These are phyloP conservation scores for Physcomitrellopsis africana DNA, from an alignment of 225 moss, liverwort and hornwort species.

Conservation along the genomic window DNA sequence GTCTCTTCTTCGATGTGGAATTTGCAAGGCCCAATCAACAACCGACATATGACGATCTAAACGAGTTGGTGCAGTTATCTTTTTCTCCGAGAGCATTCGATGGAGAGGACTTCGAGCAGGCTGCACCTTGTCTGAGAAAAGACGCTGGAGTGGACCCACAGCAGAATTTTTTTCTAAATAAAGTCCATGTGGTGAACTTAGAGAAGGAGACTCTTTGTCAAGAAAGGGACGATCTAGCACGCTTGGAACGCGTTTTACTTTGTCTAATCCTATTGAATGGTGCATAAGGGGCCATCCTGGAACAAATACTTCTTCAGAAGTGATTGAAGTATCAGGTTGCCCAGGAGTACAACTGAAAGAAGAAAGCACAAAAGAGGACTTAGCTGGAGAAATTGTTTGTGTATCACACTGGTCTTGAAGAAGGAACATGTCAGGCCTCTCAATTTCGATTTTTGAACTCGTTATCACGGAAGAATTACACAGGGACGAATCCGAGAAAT, in stretches of 20 bases:
- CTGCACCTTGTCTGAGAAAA: constrained; percentile 24
- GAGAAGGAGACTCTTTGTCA: background rate
- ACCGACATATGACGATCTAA: constrained; percentile 48
- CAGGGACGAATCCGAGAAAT: constrained; percentile 48
- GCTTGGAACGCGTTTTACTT: constrained; percentile 23
- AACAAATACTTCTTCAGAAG: constrained; percentile 6
- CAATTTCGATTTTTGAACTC: constrained; percentile 7
- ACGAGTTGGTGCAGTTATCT: background rate
- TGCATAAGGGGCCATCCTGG: constrained; percentile 63
- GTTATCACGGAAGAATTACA: constrained; percentile 24
- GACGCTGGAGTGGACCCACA: constrained; percentile 8
- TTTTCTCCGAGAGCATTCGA: background rate
- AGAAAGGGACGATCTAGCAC: background rate
- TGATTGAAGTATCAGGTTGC: constrained; percentile 8
- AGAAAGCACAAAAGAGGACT: background rate
- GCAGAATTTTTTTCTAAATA: constrained; percentile 13
- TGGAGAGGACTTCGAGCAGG: background rate
- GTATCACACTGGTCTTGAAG: constrained; percentile 20
- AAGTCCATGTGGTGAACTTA: background rate
- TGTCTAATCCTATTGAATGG: constrained; percentile 37
- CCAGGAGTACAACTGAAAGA: constrained; percentile 8
- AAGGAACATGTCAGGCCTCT: constrained; percentile 43
- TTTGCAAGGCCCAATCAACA: constrained; percentile 58
- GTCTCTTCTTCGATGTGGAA: constrained; percentile 32
- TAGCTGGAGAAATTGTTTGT: constrained; percentile 2